Percentiles rank a stretch among this genome's conserved stretches.
Conservation (phyloP, 164 flowering plant species). For the Tetrastigma voinierianum region DNA sequence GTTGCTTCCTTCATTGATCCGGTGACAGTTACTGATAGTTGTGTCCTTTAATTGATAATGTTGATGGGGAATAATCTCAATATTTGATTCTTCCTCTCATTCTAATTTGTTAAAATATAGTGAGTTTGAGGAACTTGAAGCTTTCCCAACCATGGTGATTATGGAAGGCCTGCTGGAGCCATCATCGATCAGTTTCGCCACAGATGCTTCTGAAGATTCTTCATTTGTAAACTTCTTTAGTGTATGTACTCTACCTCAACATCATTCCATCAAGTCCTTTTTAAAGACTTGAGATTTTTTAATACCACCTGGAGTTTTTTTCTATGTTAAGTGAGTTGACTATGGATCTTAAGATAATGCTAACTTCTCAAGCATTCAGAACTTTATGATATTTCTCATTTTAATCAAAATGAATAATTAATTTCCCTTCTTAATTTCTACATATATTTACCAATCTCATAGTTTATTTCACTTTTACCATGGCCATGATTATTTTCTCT, state of each 20-base stretch:
- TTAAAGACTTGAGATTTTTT: neutral
- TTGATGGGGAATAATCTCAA: neutral
- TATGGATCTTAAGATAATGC: neutral
- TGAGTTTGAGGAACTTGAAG: constrained; percentile 60
- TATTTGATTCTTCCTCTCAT: neutral
- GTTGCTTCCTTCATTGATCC: too few species aligned
- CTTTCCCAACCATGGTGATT: constrained; percentile 36
- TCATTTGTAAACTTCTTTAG: constrained; percentile 43
- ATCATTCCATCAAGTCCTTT: neutral
- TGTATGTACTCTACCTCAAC: constrained; percentile 26
- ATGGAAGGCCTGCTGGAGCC: constrained; percentile 55
- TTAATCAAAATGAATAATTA: too few species aligned
- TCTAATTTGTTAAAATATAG: constrained; percentile 19
- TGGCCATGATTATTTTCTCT: neutral
- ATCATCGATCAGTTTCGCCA: constrained; percentile 22
- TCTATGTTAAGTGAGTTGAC: neutral
- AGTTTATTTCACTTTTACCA: neutral
- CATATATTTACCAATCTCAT: neutral
- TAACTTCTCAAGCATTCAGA: neutral
- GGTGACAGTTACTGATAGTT: too few species aligned
- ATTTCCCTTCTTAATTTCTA: neutral
- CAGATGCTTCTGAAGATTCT: constrained; percentile 39
- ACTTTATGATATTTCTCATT: neutral
- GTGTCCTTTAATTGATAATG: neutral
- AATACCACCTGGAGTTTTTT: neutral